Conservation (phyloP, 495 filamentous ascomycete species). For the Hypoxylon intermedium region DNA sequence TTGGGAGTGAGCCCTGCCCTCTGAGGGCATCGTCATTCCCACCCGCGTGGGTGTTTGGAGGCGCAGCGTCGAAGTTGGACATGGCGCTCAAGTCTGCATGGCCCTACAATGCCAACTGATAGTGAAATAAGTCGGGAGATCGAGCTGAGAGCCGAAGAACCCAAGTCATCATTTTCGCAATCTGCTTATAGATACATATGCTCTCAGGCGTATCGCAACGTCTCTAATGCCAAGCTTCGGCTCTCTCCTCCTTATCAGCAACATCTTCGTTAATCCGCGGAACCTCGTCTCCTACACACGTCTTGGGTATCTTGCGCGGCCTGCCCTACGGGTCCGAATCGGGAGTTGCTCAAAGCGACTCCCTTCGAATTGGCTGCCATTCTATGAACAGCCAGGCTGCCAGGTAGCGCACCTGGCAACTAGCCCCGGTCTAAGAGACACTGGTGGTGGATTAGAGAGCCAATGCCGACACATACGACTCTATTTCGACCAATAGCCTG, state of each 20-base stretch:
- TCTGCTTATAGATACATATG: conserved; percentile 21
- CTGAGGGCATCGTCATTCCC: conserved; percentile 28
- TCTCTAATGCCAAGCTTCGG: conserved; percentile 12
- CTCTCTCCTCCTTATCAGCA: conserved; percentile 19
- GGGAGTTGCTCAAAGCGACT: neutral
- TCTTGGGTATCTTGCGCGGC: too few species aligned
- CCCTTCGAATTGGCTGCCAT: neutral
- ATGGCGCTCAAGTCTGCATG: conserved; percentile 7
- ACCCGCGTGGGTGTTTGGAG: conserved; percentile 29
- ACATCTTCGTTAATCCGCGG: conserved; percentile 25
- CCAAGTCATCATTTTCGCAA: conserved; percentile 1
- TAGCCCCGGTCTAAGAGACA: conserved; percentile 11
- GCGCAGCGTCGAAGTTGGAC: conserved; percentile 38
- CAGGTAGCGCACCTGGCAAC: too few species aligned
- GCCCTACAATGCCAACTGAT: neutral
- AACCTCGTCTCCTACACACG: conserved; percentile 18
- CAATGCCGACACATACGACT: conserved; percentile 21
- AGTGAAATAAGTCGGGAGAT: neutral
- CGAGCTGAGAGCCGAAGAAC: conserved; percentile 1
- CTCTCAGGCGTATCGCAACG: conserved; percentile 14
- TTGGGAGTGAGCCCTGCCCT: conserved; percentile 26
- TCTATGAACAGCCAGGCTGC: too few species aligned
- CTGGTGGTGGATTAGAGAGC: conserved; percentile 1
- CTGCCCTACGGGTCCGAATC: conserved; percentile 11
- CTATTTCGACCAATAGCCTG: conserved; percentile 9